Percentiles rank a stretch among this genome's conserved stretches.
Conservation (phyloP, 148 eudicot species). For the Pouteria glomerata region DNA sequence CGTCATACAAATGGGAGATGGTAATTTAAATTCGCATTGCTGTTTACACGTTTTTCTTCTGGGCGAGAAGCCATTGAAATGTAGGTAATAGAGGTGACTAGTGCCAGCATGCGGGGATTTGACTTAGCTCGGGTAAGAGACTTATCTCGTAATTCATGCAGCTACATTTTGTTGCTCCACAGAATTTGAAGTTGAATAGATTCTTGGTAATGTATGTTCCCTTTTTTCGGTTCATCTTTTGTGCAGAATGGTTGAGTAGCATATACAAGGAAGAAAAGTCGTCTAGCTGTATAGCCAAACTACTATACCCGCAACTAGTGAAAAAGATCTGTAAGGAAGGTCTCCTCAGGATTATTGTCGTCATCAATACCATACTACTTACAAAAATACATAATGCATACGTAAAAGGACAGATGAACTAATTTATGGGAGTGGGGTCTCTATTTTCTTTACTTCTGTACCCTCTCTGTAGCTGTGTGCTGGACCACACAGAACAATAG, state of each 20-base stretch:
- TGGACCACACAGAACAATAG: slow-evolving; percentile 63
- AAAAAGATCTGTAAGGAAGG: slow-evolving; percentile 47
- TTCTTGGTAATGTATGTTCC: slow-evolving; percentile 15
- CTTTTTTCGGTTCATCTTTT: slow-evolving; percentile 4
- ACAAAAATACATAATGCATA: slow-evolving; percentile 53
- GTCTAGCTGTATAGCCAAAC: slow-evolving; percentile 48
- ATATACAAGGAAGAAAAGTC: slow-evolving; percentile 27
- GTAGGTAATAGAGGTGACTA: slow-evolving; percentile 32
- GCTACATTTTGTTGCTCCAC: slow-evolving; percentile 7
- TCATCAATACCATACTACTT: slow-evolving; percentile 47
- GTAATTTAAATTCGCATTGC: background rate
- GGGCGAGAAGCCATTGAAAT: slow-evolving; percentile 71
- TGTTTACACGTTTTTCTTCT: slow-evolving; percentile 33
- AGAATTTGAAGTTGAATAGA: background rate
- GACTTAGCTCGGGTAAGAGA: slow-evolving; percentile 26
- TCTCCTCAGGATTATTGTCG: slow-evolving; percentile 46
- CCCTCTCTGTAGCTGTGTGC: slow-evolving; percentile 62
- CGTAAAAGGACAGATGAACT: slow-evolving; percentile 71
- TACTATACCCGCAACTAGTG: slow-evolving; percentile 29
- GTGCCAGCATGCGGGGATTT: slow-evolving; percentile 42
- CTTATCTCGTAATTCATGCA: slow-evolving; percentile 24
- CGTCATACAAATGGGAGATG: background rate
- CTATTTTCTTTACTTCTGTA: slow-evolving; percentile 43
- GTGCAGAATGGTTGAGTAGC: slow-evolving; percentile 36
- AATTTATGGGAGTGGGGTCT: slow-evolving; percentile 55